Evolutionary conservation across 129 eudicot genomes (phyloP), one percentile per base, ranked within the genome.

Genomic region (Centrapalus pauciflorus): DNA sequence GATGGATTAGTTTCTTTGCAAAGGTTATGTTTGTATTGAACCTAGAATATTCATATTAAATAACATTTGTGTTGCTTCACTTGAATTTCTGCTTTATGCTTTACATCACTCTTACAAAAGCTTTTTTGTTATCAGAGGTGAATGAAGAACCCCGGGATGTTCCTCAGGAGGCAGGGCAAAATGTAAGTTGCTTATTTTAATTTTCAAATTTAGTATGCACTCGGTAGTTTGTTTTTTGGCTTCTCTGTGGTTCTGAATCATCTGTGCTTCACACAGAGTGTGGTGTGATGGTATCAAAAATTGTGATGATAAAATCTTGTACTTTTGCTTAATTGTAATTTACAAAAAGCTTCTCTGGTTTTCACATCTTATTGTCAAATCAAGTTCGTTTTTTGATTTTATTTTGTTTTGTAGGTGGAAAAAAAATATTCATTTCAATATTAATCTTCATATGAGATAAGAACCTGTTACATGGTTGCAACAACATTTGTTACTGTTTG

Each of bases 111-210:
- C 69, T 64, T 52, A 70, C 75, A 55, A 60, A 50, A 37, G 32
- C 61, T 66, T 68, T 35, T 55, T 43, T 75, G 52, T 75, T 46
- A 46, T 16, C 88, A 82, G 96, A 82, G 64, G 64, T 54, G 32
- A 73, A 79, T 46, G 71, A 49, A 51, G 84, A 74, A 61, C 16
- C 77, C 24, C 49, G 55, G 55, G 82, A 65, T 55, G 76, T 65
- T 55, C 74, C 37, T 77, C 81, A 67, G 67, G 86, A 32, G 61
- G 69, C 63, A 48, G 70, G 50, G 69, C 69, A 28, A 37, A 34
- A 27, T 77, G 91, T 81, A 64, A 84, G 84, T 71, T 40, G 69
- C 54, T 64, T 38, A 56, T 57, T 14, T 57, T n/a, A n/a, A n/a
- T n/a, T n/a, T n/a, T n/a, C 51, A 43, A 16, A 13, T 43, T 2